These are phyloP conservation scores for Didymella sp. DNA, from an alignment of 2,329 filamentous ascomycete species.

Conservation along the genomic window DNA sequence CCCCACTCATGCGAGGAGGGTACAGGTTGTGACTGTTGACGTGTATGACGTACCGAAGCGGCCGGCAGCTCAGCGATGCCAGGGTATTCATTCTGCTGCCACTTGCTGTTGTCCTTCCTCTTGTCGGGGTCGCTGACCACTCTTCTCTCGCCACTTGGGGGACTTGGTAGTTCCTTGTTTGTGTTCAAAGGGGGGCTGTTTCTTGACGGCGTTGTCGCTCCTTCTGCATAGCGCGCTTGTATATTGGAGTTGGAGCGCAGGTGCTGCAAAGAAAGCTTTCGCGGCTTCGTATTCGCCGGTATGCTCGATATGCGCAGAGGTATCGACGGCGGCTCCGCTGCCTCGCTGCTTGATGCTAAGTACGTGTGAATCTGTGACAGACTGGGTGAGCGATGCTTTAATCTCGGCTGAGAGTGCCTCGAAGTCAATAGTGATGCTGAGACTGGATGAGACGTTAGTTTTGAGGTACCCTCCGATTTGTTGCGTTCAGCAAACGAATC, in stretches of 20 bases:
- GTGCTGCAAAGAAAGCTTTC: slow-evolving; percentile 43
- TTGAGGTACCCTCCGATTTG: neutral
- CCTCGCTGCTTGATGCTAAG: slow-evolving; percentile 20
- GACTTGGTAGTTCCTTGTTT: slow-evolving; percentile 44
- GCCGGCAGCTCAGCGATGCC: slow-evolving; percentile 32
- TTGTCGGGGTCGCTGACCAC: slow-evolving; percentile 25
- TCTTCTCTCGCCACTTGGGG: slow-evolving; percentile 31
- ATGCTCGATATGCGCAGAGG: slow-evolving; percentile 47
- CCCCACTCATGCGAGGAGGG: slow-evolving; percentile 21
- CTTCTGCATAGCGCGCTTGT: slow-evolving; percentile 1
- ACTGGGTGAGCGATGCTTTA: slow-evolving; percentile 31
- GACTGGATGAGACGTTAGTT: slow-evolving; percentile 27
- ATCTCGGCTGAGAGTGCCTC: slow-evolving; percentile 9
- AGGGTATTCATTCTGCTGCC: slow-evolving; percentile 23
- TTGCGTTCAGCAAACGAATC: slow-evolving; percentile 20
- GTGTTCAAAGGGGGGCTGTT: slow-evolving; percentile 33
- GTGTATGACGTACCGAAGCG: slow-evolving; percentile 42
- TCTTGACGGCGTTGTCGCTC: slow-evolving; percentile 15
- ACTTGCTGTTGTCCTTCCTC: slow-evolving; percentile 10
- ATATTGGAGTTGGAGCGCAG: slow-evolving; percentile 25
- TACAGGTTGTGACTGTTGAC: slow-evolving; percentile 42
- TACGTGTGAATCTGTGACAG: slow-evolving; percentile 31
- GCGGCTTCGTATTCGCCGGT: slow-evolving; percentile 40
- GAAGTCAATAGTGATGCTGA: slow-evolving; percentile 29
- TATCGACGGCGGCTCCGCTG: slow-evolving; percentile 37